Percentiles rank a stretch among this genome's conserved stretches.
These are phyloP conservation scores for Adiantum capillusveneris DNA, from an alignment of 75 land plant genomes.

Conservation along the genomic window DNA sequence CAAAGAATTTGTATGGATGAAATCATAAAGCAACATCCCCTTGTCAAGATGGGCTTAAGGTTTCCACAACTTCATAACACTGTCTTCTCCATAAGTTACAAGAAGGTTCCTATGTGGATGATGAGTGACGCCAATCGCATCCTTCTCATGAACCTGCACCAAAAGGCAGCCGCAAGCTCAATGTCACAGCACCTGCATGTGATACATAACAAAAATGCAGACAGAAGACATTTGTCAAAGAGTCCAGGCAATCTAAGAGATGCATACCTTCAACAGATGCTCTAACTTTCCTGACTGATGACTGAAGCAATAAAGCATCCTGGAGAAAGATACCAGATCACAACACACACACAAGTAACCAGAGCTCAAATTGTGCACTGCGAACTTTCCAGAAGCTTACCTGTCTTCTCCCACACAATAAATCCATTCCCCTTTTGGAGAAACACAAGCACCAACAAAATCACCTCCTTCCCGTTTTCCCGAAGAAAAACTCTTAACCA, in stretches of 20 bases:
- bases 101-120: slow-evolving; percentile 89
- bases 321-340: too few species aligned
- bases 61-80: slow-evolving; percentile 94
- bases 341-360: background rate
- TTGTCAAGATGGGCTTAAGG: too few species aligned
- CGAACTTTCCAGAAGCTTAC: slow-evolving; percentile 22
- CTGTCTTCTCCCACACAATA: slow-evolving; percentile 96
- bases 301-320: slow-evolving; percentile 95
- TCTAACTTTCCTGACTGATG: slow-evolving; percentile 93
- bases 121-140: slow-evolving; percentile 83
- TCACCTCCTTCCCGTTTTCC: slow-evolving; percentile 99
- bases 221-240: too few species aligned
- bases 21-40: too few species aligned
- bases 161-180: background rate
- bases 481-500: slow-evolving; percentile 94
- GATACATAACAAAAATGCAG: too few species aligned
- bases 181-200: too few species aligned
- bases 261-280: slow-evolving; percentile 87
- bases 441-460: slow-evolving; percentile 86
- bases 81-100: slow-evolving; percentile 81
- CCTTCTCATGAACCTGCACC: slow-evolving; percentile 87
- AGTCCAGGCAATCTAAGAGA: background rate
- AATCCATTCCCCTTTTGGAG: slow-evolving; percentile 99
- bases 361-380: background rate
- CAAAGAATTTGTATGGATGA: too few species aligned